Conservation (phyloP, 345 rosid species). For the Salix suchowensis region DNA sequence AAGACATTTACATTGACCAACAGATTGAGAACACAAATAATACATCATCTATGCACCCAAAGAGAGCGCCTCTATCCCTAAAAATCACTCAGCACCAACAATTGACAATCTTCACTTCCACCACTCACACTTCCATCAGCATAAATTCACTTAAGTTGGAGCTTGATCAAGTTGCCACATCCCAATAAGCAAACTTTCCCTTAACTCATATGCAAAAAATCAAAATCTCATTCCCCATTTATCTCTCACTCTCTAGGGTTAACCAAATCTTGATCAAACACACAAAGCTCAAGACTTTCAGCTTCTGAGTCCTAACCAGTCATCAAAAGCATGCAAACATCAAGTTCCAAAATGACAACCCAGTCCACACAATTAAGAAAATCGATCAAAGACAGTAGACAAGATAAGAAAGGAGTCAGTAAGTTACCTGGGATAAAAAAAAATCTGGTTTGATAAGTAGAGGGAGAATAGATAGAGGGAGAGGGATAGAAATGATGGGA, state of each 20-base stretch:
- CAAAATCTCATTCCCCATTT: not conserved
- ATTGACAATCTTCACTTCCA: not conserved
- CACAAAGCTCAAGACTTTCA: not conserved
- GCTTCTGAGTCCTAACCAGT: not conserved
- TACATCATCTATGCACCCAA: not conserved
- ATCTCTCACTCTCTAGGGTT: slow-evolving; percentile 2
- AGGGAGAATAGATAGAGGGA: no score
- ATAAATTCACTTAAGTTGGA: not conserved
- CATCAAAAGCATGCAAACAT: not conserved
- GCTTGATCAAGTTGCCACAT: not conserved
- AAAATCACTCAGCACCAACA: not conserved
- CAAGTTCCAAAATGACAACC: not conserved
- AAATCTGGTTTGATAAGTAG: not conserved
- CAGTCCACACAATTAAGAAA: not conserved
- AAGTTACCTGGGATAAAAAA: not conserved
- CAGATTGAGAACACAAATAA: not conserved
- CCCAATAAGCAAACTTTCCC: not conserved
- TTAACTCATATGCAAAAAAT: not conserved
- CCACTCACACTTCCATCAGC: not conserved
- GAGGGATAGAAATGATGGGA: not conserved
- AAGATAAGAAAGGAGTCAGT: not conserved
- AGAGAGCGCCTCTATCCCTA: not conserved
- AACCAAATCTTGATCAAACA: not conserved
- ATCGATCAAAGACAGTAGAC: not conserved
- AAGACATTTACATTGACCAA: not conserved